Evolutionary conservation across 345 rosid species (phyloP).

Genomic region (Gossypium raimondii): DNA sequence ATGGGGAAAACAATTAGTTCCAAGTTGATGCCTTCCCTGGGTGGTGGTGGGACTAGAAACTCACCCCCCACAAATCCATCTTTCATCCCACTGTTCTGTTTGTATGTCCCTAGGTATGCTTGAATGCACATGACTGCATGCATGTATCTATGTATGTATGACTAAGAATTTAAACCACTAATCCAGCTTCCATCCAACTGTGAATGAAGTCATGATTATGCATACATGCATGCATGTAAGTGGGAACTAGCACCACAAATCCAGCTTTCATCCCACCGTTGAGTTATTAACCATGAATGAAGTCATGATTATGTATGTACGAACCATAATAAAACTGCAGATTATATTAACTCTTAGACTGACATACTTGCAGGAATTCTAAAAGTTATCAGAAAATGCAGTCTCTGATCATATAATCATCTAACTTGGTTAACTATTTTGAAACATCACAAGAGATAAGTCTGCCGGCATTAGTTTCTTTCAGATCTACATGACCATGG

Average conservation of each 20-base stretch:
- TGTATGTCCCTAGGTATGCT: no score
- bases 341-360: background rate
- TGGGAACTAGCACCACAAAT: background rate
- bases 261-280: background rate
- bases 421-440: background rate
- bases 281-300: background rate
- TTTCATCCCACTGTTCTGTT: background rate
- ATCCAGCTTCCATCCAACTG: background rate
- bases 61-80: background rate
- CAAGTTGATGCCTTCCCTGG: constrained; percentile 3
- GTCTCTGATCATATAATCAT: background rate
- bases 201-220: background rate
- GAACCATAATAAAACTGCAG: background rate
- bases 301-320: background rate
- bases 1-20: background rate
- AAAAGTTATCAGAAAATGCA: background rate
- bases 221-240: no score
- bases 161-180: no score
- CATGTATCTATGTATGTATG: no score
- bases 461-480: background rate
- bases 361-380: background rate
- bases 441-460: background rate
- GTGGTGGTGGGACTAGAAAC: background rate
- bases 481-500: background rate
- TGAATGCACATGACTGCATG: no score